phyloP scores from a whole-genome alignment of 805 yeast species.

The Ogataea chonburiensis region DNA sequence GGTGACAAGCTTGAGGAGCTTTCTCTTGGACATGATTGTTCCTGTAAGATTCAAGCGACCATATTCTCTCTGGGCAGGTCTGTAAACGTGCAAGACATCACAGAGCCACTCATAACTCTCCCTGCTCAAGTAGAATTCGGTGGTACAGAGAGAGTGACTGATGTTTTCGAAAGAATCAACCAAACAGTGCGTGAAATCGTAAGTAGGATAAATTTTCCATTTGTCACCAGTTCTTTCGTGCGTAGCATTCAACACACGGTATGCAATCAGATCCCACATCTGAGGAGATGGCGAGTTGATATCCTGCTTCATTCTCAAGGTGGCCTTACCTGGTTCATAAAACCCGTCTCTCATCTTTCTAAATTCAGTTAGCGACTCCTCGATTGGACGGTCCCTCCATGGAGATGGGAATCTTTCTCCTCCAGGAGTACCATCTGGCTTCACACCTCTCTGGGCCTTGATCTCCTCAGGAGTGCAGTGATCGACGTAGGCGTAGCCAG shows the following conservation, averaged over 20 bases:
- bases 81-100: slow-evolving; percentile 89
- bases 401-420: slow-evolving; percentile 85
- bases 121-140: slow-evolving; percentile 88
- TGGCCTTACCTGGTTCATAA: slow-evolving; percentile 88
- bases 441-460: slow-evolving; percentile 84
- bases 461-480: slow-evolving; percentile 92
- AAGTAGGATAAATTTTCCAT: slow-evolving; percentile 98
- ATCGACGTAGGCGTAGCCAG: slow-evolving; percentile 84
- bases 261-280: slow-evolving; percentile 99
- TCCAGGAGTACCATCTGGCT: slow-evolving; percentile 89
- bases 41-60: slow-evolving; percentile 96
- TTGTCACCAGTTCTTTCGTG: slow-evolving; percentile 96
- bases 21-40: slow-evolving; percentile 90
- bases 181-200: slow-evolving; percentile 98
- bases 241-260: slow-evolving; percentile 86
- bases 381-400: slow-evolving; percentile 68
- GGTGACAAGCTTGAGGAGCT: slow-evolving; percentile 87
- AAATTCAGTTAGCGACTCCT: slow-evolving; percentile 76
- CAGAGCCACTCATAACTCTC: slow-evolving; percentile 98
- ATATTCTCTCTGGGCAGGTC: slow-evolving; percentile 98
- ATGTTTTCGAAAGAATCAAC: slow-evolving; percentile 97
- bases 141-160: slow-evolving; percentile 93
- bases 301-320: slow-evolving; percentile 96
- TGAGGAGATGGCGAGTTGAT: slow-evolving; percentile 89
- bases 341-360: slow-evolving; percentile 89